Conservation (phyloP, 179 eudicot species). For the Amaranthus tricolor region DNA sequence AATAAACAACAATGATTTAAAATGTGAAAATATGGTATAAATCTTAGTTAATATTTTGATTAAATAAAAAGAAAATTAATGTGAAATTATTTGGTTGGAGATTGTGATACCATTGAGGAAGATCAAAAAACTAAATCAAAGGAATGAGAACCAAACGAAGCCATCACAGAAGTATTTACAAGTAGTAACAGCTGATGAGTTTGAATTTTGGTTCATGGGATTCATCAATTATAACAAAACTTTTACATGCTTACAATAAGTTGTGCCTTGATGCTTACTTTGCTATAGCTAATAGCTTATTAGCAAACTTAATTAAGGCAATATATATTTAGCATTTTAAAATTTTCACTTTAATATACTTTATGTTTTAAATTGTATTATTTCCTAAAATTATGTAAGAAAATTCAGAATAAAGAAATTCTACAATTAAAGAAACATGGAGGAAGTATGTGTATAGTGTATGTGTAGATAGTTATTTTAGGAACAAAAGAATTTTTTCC, state of each 20-base stretch:
- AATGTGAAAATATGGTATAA: no score
- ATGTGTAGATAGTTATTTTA: no score
- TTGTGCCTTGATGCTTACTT: neutral
- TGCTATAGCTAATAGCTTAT: slow-evolving; percentile 16
- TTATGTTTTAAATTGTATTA: no score
- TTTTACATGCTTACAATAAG: slow-evolving; percentile 33
- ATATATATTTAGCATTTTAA: no score
- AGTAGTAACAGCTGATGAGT: slow-evolving; percentile 51
- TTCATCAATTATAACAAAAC: slow-evolving; percentile 48
- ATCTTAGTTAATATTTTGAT: neutral
- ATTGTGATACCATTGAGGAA: slow-evolving; percentile 46
- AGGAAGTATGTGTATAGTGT: no score
- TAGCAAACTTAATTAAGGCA: neutral
- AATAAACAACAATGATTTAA: no score
- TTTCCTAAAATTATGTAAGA: no score
- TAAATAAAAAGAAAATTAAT: neutral
- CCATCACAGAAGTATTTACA: slow-evolving; percentile 52
- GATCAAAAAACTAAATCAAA: slow-evolving; percentile 33
- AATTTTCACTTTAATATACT: no score
- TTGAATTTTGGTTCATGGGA: slow-evolving; percentile 70
- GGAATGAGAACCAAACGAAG: slow-evolving; percentile 34
- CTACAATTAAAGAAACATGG: no score
- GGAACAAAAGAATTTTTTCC: no score
- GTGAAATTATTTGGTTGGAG: slow-evolving; percentile 9
- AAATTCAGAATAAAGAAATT: no score